Percentiles rank a stretch among this genome's conserved stretches.
Evolutionary conservation across 768 basidiomycete species (phyloP).

Genomic region (Amanita inopinata): DNA sequence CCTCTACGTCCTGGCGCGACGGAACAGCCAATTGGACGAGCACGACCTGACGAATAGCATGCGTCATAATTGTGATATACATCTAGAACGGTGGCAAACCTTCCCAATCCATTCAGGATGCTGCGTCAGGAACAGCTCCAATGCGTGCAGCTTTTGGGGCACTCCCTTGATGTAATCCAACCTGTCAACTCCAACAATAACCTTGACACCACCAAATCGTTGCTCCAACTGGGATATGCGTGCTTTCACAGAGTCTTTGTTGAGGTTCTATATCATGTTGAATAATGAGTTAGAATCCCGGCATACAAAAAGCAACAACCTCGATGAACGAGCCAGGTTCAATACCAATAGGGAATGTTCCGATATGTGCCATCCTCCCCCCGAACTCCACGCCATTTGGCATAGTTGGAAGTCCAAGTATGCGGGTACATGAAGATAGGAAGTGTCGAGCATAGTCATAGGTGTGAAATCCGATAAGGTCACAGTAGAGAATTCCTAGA

Average conservation of each 20-base stretch:
- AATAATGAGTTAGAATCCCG: conserved; percentile 1
- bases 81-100: conserved; percentile 26
- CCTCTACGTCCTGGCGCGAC: conserved; percentile 96
- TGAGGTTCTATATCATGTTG: conserved; percentile 47
- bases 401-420: conserved; percentile 91
- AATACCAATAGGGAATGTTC: conserved; percentile 98
- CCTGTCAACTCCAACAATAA: conserved; percentile 97
- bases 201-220: conserved; percentile 88
- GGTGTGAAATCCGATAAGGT: conserved; percentile 98
- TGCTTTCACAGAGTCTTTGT: conserved; percentile 69
- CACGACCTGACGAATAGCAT: conserved; percentile 57
- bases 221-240: conserved; percentile 78
- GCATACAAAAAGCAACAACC: conserved; percentile 25
- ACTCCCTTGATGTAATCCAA: conserved; percentile 99
- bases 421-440: conserved; percentile 95
- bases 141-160: conserved; percentile 93
- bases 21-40: conserved; percentile 96
- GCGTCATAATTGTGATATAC: not conserved
- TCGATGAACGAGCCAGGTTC: conserved; percentile 89
- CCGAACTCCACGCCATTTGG: conserved; percentile 97
- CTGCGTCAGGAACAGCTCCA: conserved; percentile 93
- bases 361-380: conserved; percentile 91
- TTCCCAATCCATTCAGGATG: conserved; percentile 99
- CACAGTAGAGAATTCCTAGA: conserved; percentile 92
- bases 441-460: conserved; percentile 99